Conservation (phyloP, 257 asterid genomes). For the Oldenlandia corymbosa region DNA sequence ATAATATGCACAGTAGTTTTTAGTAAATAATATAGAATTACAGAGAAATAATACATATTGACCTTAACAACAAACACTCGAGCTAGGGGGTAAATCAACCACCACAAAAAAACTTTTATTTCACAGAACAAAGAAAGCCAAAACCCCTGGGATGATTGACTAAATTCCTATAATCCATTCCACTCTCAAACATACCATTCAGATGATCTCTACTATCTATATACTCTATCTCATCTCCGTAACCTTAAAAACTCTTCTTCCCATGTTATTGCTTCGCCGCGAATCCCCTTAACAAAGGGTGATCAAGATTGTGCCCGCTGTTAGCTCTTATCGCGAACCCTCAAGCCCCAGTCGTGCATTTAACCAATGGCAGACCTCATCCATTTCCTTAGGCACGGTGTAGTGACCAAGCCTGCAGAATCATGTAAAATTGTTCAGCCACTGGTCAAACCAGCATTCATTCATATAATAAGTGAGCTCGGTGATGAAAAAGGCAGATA, state of each 20-base stretch:
- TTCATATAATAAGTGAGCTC: neutral
- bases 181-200: neutral
- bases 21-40: neutral
- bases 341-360: constrained; percentile 46
- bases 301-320: constrained; percentile 5
- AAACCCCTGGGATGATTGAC: constrained; percentile 11
- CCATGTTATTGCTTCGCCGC: constrained; percentile 28
- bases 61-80: constrained; percentile 11
- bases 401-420: constrained; percentile 78
- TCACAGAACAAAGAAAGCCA: constrained; percentile 15
- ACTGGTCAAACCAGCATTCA: neutral
- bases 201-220: constrained; percentile 11
- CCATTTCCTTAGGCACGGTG: constrained; percentile 87
- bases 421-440: neutral
- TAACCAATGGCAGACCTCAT: constrained; percentile 80
- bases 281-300: constrained; percentile 7
- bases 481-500: constrained; percentile 19
- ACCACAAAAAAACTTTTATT: constrained; percentile 20
- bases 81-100: constrained; percentile 10
- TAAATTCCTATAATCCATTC: constrained; percentile 9
- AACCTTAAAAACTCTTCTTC: constrained; percentile 24
- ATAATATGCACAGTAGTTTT: neutral
- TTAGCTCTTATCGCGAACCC: constrained; percentile 27
- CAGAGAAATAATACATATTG: constrained; percentile 1
- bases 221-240: constrained; percentile 11